phyloP scores from a whole-genome alignment of 2,329 filamentous ascomycete species.

The Claviceps pusilla region DNA sequence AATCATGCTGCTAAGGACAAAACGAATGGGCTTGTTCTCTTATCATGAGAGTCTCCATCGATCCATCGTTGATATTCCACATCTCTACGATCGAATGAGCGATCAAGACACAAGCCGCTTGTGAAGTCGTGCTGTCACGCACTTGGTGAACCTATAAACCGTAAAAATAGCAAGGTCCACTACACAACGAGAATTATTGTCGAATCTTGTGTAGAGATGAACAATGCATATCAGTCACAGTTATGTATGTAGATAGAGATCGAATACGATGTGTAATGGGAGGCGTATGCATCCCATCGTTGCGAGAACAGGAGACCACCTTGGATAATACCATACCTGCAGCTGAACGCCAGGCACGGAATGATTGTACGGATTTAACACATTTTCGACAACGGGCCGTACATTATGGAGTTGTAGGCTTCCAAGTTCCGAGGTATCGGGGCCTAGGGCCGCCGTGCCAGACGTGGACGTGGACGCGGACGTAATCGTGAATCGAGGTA shows the following conservation, averaged over 20 bases:
- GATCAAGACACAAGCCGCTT: not conserved
- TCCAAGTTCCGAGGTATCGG: not conserved
- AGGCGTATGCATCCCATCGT: not conserved
- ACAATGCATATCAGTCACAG: no score
- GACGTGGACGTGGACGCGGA: no score
- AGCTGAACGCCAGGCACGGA: not conserved
- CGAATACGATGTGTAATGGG: not conserved
- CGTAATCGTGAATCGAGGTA: no score
- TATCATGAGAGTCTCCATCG: no score
- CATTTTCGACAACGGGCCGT: not conserved
- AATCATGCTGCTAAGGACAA: not conserved
- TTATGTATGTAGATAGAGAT: not conserved
- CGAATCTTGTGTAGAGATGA: no score
- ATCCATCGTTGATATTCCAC: not conserved
- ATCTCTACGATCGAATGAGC: not conserved
- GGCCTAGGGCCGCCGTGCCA: not conserved
- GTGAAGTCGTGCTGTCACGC: not conserved
- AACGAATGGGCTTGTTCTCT: no score
- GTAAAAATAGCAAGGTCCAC: no score
- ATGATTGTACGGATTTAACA: not conserved
- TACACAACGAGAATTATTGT: no score
- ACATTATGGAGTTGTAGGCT: not conserved
- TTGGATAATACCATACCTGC: not conserved
- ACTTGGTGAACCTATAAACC: not conserved
- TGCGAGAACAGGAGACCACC: not conserved